Percentiles rank a stretch among this genome's conserved stretches.
Evolutionary conservation across 352 stramenopile genomes (phyloP).

Genomic region (Globisporangium middletonii): DNA sequence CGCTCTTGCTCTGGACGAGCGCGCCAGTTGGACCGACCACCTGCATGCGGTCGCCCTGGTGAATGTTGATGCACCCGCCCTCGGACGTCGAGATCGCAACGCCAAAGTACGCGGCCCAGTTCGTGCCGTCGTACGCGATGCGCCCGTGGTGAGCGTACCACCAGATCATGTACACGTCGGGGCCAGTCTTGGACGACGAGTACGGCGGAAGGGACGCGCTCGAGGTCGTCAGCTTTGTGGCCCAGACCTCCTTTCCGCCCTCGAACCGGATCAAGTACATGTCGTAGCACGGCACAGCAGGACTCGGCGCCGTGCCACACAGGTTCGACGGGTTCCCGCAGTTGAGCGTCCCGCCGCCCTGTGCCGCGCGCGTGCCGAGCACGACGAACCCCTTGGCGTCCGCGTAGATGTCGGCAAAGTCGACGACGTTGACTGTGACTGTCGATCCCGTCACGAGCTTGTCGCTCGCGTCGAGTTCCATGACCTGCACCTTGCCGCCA

Average conservation of each 20-base stretch:
- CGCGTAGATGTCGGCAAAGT: slow-evolving; percentile 54
- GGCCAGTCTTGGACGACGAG: slow-evolving; percentile 32
- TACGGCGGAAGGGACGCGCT: slow-evolving; percentile 45
- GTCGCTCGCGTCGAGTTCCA: slow-evolving; percentile 41
- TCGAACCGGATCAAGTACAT: slow-evolving; percentile 61
- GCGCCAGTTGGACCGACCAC: slow-evolving; percentile 37
- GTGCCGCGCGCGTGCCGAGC: slow-evolving; percentile 36
- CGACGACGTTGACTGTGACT: slow-evolving; percentile 30
- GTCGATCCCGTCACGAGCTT: slow-evolving; percentile 30
- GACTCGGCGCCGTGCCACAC: slow-evolving; percentile 31
- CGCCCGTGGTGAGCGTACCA: slow-evolving; percentile 65
- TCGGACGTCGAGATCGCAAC: slow-evolving; percentile 48
- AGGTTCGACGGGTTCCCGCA: slow-evolving; percentile 52
- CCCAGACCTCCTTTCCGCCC: slow-evolving; percentile 39
- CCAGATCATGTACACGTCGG: slow-evolving; percentile 62
- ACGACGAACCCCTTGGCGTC: slow-evolving; percentile 52
- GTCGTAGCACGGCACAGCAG: slow-evolving; percentile 42
- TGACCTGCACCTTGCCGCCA: slow-evolving; percentile 34
- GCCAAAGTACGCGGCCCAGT: slow-evolving; percentile 63
- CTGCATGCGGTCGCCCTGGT: slow-evolving; percentile 65
- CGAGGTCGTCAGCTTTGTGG: slow-evolving; percentile 49
- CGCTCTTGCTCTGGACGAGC: slow-evolving; percentile 30
- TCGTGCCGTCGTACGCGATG: slow-evolving; percentile 47
- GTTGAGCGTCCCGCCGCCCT: slow-evolving; percentile 51
- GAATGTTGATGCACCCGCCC: slow-evolving; percentile 59